Percentiles rank a stretch among this genome's conserved stretches.
These are phyloP conservation scores for Termitomyces sp. DNA, from an alignment of 768 basidiomycete genomes.

Conservation along the genomic window DNA sequence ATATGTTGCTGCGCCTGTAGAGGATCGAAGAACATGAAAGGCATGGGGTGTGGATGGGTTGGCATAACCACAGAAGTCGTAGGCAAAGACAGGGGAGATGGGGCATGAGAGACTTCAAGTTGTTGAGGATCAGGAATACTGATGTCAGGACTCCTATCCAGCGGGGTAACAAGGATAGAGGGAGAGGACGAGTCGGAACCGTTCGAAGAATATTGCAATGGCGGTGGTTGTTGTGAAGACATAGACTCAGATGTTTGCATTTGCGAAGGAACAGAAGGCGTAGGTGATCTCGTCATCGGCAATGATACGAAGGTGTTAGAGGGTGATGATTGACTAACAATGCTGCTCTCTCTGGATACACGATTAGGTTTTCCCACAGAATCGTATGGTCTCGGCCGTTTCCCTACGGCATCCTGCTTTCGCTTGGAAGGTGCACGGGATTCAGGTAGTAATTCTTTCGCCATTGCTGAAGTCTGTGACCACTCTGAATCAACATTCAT, in stretches of 20 bases:
- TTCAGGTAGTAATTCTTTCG: constrained; percentile 27
- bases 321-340: constrained; percentile 44
- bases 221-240: constrained; percentile 23
- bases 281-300: constrained; percentile 39
- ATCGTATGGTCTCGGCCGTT: constrained; percentile 71
- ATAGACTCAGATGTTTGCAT: constrained; percentile 23
- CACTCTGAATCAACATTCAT: constrained; percentile 43
- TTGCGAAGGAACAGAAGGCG: constrained; percentile 31
- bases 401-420: constrained; percentile 45
- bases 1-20: constrained; percentile 39
- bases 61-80: constrained; percentile 22
- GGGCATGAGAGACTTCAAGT: constrained; percentile 18
- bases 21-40: constrained; percentile 59
- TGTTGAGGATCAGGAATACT: constrained; percentile 29
- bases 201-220: constrained; percentile 31
- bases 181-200: constrained; percentile 43
- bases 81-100: constrained; percentile 21
- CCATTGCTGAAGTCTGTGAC: constrained; percentile 30
- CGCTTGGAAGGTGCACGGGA: constrained; percentile 41
- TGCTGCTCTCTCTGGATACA: constrained; percentile 48
- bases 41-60: constrained; percentile 36
- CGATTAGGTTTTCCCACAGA: constrained; percentile 37
- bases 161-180: constrained; percentile 38
- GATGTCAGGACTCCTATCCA: constrained; percentile 35
- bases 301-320: constrained; percentile 37